Base-by-base conservation (phyloP, 352 stramenopile species). In the Phytopythium kandeliae region DNA sequence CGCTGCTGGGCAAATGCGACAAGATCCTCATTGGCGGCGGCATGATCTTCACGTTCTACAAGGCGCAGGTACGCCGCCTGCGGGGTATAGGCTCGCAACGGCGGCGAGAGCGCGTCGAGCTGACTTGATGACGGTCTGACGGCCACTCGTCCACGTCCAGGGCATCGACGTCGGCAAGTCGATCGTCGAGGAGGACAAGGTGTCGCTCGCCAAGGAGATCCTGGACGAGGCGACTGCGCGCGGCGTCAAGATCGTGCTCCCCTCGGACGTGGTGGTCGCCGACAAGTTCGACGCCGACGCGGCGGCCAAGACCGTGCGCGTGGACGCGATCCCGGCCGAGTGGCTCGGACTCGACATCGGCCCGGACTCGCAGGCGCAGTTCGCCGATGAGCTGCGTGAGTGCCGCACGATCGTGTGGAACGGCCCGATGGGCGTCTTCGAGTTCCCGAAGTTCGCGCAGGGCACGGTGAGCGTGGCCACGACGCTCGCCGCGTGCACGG, bases 311-410 rank as follows among this genome's bases (percentile, higher is more conserved):
- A 67, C 73, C 3, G 78, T 92, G 6, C 34, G 65, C 3, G 64
- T 72, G 28, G 74, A 97, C 63, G 73, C 74, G 45, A 99, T 99
- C 58, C 90, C 91, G 33, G 81, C 79, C 38, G 96, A 92, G 55
- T 99, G 96, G 96, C 95, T 99, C 78, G 97, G 97, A 34, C 80
- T 99, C 19, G 97, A 99, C 72, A 93, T 99, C 48, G 98, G 98
- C 51, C 96, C 96, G 7, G 89, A 98, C 60, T 96, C 85, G 35
- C 79, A 80, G 52, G 72, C 92, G 44, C 62, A 58, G 13, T 98
- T 98, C 56, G 74, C 76, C 56, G 69, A 86, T 50, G 92, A 94
- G 62, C 76, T 99, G 25, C 78, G 73, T 51, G 74, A 94, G 42
- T 98, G 91, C 78, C 90, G 96, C 60, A 96, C 89, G 28, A 83